Evolutionary conservation across 73 alveolate genomes (phyloP), one percentile per base, ranked within the genome.

Genomic region (Uronychia setigera): DNA sequence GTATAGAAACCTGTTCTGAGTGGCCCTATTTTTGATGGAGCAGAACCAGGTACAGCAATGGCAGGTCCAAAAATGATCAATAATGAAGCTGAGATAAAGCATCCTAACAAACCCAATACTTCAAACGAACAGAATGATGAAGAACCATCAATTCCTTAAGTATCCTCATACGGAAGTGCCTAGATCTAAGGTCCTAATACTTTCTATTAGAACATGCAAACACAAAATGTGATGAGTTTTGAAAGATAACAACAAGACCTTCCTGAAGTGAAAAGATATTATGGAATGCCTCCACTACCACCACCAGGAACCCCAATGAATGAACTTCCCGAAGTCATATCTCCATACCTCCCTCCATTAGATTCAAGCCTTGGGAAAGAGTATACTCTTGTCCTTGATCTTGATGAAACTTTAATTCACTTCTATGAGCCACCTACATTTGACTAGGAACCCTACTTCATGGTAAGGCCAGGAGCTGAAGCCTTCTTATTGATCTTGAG

Each of bases 361-460:
- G n/a, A n/a, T n/a, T n/a, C n/a, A n/a, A 26, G 1, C 27, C 30
- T 1, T 35, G 11, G 89, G 58, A 75, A 35, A 33, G 34, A 85
- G 77, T 92, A 92, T 74, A 92, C 97, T 0, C 87, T 92, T 83
- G 95, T 92, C 27, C 67, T 92, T 30, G 97, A 92, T 85, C 85
- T 92, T 86, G 97, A 92, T 92, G 97, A 92, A 78, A 92, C 97
- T 33, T 80, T 92, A 76, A 92, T 92, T n/a, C 95, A 92, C 83
- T 92, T 74, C 79, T 34, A 74, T 27, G 91, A 85, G 35, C 76
- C 30, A 59, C 60, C 59, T 27, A 75, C 33, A 26, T 28, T n/a
- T 31, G 90, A 83, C 29, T 79, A 46, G n/a, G 77, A 78, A 58
- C 85, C 77, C 0, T 85, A 27, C 57, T 90, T 86, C 74, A 30